Base-by-base conservation (phyloP, 805 yeast genomes). In the Nakazawaea peltata region DNA sequence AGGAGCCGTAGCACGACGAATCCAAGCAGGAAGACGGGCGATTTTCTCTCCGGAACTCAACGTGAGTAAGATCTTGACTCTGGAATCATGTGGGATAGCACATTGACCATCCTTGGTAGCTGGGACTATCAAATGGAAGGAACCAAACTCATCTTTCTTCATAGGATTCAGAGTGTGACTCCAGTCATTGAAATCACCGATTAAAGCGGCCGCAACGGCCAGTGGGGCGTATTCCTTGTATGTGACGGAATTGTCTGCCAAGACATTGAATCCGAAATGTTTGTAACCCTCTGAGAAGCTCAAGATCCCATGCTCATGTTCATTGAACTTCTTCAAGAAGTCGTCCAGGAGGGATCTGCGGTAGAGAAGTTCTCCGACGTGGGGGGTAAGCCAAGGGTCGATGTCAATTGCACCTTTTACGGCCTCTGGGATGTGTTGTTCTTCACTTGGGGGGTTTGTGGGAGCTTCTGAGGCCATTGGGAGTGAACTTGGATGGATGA, bases 141-240 rank as follows among this genome's bases (percentile, higher is more conserved):
- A 71, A 1, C 96, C 96, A 53, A 57, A 85, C 27, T 70, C 69
- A 49, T 83, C 81, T 47, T 64, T 72, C 5, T 42, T 42, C 73
- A 90, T 62, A 30, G 63, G 63, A 50, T 81, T 75, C 4, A 67
- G 42, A 4, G 58, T 57, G 25, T 71, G 65, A 45, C 77, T 63
- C 98, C 98, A 90, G 42, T 66, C 52, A 57, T 90, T 90, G 68
- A 92, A 90, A 34, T 90, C 97, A 12, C 98, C 98, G 38, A 84
- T 80, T n/a, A 90, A 54, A 36, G 76, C 69, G 2, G 92, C 96
- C 30, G 54, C 62, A 4, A 48, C 50, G 2, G 95, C 97, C 50
- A 85, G 81, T 5, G 97, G 98, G 1, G 94, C 87, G 77, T 95
- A 90, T 57, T 90, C 95, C 18, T 73, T 67, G 49, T 81, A 81